phyloP scores from a whole-genome alignment of 2,329 filamentous ascomycete genomes.

The Xylariaceae sp. region DNA sequence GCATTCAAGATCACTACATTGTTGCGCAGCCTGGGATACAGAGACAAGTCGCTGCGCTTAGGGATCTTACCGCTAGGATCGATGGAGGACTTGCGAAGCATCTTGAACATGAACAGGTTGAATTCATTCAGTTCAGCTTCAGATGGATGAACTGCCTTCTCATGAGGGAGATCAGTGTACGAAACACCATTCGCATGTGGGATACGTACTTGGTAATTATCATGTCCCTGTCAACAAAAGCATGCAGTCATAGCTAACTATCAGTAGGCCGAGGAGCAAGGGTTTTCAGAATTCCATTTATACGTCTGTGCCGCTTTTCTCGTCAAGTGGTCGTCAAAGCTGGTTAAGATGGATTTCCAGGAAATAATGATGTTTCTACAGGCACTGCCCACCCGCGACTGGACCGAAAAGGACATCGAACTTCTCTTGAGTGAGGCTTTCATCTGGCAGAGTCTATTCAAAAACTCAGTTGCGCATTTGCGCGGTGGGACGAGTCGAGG shows the following conservation, averaged over 20 bases:
- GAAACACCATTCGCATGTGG: slow-evolving; percentile 98
- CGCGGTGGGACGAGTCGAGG: slow-evolving; percentile 46
- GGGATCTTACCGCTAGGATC: slow-evolving; percentile 87
- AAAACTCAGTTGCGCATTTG: slow-evolving; percentile 88
- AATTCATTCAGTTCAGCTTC: slow-evolving; percentile 99
- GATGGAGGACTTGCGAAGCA: slow-evolving; percentile 82
- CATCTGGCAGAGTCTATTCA: slow-evolving; percentile 97
- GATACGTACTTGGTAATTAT: slow-evolving; percentile 88
- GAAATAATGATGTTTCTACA: slow-evolving; percentile 99
- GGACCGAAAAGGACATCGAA: slow-evolving; percentile 98
- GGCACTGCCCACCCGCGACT: slow-evolving; percentile 83
- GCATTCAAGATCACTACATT: slow-evolving; percentile 98
- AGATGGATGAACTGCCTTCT: slow-evolving; percentile 99
- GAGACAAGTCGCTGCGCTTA: slow-evolving; percentile 81
- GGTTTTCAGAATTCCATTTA: slow-evolving; percentile 96
- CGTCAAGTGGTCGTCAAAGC: slow-evolving; percentile 95
- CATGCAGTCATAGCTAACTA: slow-evolving; percentile 9
- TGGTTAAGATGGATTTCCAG: slow-evolving; percentile 96
- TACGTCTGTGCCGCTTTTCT: slow-evolving; percentile 98
- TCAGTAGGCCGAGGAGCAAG: slow-evolving; percentile 87
- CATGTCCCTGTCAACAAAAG: neutral
- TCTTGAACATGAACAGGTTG: slow-evolving; percentile 83
- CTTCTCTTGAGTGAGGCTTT: slow-evolving; percentile 92
- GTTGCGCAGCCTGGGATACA: slow-evolving; percentile 96
- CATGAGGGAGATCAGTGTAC: slow-evolving; percentile 95